phyloP scores from a whole-genome alignment of 352 stramenopile species.

The Phytophthora boehmeriae region DNA sequence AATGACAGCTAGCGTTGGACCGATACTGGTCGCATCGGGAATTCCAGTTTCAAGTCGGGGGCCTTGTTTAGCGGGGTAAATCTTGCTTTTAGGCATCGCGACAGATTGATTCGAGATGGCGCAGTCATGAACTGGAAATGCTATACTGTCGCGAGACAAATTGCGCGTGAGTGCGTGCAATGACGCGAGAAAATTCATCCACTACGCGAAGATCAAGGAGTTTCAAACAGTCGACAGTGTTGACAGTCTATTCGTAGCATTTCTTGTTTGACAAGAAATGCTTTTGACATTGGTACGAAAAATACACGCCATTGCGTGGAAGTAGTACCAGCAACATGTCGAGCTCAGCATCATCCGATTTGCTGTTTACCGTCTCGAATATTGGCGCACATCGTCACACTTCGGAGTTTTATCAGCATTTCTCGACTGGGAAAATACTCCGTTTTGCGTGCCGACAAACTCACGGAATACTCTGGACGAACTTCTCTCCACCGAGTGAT shows the following conservation, averaged over 20 bases:
- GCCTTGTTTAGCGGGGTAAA: neutral
- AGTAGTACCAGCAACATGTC: too few species aligned
- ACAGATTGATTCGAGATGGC: neutral
- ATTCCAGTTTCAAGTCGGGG: neutral
- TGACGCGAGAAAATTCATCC: neutral
- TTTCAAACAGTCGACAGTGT: too few species aligned
- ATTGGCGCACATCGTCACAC: too few species aligned
- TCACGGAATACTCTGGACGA: neutral
- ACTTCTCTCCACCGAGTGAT: neutral
- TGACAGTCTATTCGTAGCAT: too few species aligned
- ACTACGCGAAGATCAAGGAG: neutral
- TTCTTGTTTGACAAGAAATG: too few species aligned
- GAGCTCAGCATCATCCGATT: neutral
- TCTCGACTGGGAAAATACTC: slow-evolving; percentile 1
- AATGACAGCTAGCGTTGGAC: neutral
- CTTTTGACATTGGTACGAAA: too few species aligned
- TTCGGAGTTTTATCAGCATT: neutral
- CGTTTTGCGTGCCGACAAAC: neutral
- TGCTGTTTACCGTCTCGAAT: neutral
- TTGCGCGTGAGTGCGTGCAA: neutral
- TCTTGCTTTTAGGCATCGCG: neutral
- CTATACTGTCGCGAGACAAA: neutral
- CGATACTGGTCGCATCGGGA: neutral
- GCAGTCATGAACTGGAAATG: neutral
- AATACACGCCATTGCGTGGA: too few species aligned